Evolutionary conservation across 805 yeast species (phyloP), one percentile per base, ranked within the genome.

Genomic region (Naumovozyma dairenensis): DNA sequence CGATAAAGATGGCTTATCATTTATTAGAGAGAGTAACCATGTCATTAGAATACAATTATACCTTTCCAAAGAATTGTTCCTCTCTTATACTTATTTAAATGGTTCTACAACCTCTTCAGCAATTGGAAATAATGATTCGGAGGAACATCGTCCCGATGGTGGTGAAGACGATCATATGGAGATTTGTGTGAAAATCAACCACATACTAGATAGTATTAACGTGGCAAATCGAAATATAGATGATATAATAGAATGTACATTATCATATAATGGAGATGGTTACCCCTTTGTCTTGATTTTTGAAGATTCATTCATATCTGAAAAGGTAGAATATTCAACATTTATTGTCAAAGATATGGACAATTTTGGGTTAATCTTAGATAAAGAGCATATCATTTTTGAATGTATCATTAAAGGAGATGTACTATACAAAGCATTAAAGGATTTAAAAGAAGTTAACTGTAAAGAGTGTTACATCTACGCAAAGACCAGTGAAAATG

Each of bases 261-360:
- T 77, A 35, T 63, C 69, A 15, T 71, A 69, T 45, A 54, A 62
- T 29, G 71, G 72, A 0, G 49, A 58, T 6, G 78, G 77, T 1
- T 48, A 64, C 7, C 79, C 78, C 0, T 73, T 79, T 44, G 61
- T 69, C 0, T 39, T 78, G 15, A 65, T 69, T 3, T 76, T 74
- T 53, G 77, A 73, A 43, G 78, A 73, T 33, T 49, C 57, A 1
- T 57, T 69, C 38, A 64, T 76, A 37, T 62, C 67, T 1, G 81
- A 78, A 41, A 55, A 67, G 26, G 77, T 80, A 39, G 77, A 73
- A 40, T 62, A 78, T 32, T 54, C 66, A 1, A 74, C 81, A 0
- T 65, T 60, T 36, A 53, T 57, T 31, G 52, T 56, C 7, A 56
- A 54, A 24, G 64, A 53, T 20, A 43, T 53, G 13, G 62, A 58